Base-by-base conservation (phyloP, 306 rosid species). In the Sindora glabra region DNA sequence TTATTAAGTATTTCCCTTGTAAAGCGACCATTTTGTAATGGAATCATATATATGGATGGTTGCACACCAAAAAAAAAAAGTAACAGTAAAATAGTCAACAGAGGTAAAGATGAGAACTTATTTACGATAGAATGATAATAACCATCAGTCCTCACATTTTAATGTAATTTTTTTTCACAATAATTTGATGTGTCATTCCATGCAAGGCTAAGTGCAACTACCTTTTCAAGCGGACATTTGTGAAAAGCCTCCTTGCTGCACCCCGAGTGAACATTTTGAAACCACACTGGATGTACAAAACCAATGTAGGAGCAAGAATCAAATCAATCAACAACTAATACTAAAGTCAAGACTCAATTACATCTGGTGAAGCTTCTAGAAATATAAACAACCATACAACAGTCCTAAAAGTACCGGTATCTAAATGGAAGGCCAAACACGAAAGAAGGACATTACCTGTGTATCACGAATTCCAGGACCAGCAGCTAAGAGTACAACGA, bases 381-480 rank as follows among this genome's bases (percentile, higher is more conserved):
- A 29, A 59, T 42, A 50, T 8, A 32, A 8, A 37, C 8, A 53
- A 51, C 15, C 48, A 29, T 37, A 29, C 32, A 39, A 7, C 24
- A 23, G 53, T 56, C 48, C 59, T 1, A 17, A 6, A 33, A 40
- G 59, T 40, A 52, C 1, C 3, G 15, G 56, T 17, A 41, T 49
- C 55, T 62, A 34, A 62, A 36, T 37, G 65, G 37, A 56, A 29
- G 14, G 27, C 65, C 15, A 61, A 57, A 47, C 34, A 17, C n/a
- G 48, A 68, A 53, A 17, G 33, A 39, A 56, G 41, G 42, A 49
- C 57, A 22, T 54, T 69, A 83, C 97, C 84, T 91, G 97, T 18
- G 97, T 91, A 71, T 91, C 97, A 65, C 97, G 91, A 59, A 91
- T 56, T 52, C 97, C 97, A 16, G 97, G 89, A 72, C 97, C 97